Evolutionary conservation across 75 land plant genomes (phyloP).

Genomic region (Isoetes taiwanensis): DNA sequence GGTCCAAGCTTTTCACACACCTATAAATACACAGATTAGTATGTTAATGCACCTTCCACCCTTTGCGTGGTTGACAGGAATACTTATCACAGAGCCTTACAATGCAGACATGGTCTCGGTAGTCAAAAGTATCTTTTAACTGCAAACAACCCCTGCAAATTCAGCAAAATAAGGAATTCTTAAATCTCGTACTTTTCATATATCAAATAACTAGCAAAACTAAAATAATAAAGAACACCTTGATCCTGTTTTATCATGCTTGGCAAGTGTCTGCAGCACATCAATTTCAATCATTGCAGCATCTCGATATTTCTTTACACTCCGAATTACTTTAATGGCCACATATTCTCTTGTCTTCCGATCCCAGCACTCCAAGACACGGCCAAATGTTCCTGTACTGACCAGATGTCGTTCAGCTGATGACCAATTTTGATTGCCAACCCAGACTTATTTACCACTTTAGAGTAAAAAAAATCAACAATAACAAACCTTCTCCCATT

Average conservation of each 20-base stretch:
- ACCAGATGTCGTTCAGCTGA: no score
- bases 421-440: no score
- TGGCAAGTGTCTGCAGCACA: neutral
- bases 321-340: neutral
- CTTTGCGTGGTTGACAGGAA: no score
- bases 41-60: no score
- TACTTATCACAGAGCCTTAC: no score
- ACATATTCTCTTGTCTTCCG: neutral
- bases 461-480: no score
- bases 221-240: neutral
- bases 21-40: slow-evolving; percentile 46
- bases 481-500: slow-evolving; percentile 75
- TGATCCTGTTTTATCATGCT: neutral
- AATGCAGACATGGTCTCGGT: slow-evolving; percentile 31
- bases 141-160: slow-evolving; percentile 42
- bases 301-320: slow-evolving; percentile 4
- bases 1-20: slow-evolving; percentile 94
- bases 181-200: no score
- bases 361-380: slow-evolving; percentile 6
- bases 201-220: no score
- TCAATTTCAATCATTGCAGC: slow-evolving; percentile 8
- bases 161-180: no score
- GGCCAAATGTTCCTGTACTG: slow-evolving; percentile 1
- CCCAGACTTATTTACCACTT: no score
- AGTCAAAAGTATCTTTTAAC: slow-evolving; percentile 31